phyloP scores from a whole-genome alignment of 2,329 filamentous ascomycete species.

The Neonectria coccinea region DNA sequence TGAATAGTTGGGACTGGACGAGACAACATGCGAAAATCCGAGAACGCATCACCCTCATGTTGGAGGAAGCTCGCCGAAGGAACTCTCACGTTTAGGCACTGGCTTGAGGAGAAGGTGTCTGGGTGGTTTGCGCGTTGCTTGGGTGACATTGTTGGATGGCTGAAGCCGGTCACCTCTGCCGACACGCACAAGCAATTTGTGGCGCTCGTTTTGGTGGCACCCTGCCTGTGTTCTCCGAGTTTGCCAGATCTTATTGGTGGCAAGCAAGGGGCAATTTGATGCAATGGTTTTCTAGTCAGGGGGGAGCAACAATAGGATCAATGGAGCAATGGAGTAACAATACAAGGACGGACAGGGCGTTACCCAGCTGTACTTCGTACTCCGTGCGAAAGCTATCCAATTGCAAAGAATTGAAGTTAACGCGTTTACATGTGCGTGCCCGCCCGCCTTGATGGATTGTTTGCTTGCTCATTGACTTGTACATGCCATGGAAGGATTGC shows the following conservation, averaged over 20 bases:
- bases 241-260: conserved; percentile 14
- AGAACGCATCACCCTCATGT: neutral
- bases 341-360: neutral
- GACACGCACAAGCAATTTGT: conserved; percentile 4
- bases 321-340: neutral
- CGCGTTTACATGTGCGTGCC: neutral
- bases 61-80: neutral
- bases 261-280: conserved; percentile 1
- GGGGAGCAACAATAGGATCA: neutral
- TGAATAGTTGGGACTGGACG: neutral
- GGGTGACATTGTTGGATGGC: neutral
- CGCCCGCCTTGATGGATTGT: neutral
- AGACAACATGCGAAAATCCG: neutral
- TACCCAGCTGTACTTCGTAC: neutral
- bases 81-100: neutral
- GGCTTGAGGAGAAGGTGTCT: neutral
- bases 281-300: neutral
- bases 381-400: neutral
- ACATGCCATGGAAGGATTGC: neutral
- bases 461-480: neutral
- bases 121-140: neutral
- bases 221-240: neutral
- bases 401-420: neutral
- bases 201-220: neutral
- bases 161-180: neutral